These are phyloP conservation scores for Neofusicoccum cordaticola DNA, from an alignment of 2,329 filamentous ascomycete species.

Conservation along the genomic window DNA sequence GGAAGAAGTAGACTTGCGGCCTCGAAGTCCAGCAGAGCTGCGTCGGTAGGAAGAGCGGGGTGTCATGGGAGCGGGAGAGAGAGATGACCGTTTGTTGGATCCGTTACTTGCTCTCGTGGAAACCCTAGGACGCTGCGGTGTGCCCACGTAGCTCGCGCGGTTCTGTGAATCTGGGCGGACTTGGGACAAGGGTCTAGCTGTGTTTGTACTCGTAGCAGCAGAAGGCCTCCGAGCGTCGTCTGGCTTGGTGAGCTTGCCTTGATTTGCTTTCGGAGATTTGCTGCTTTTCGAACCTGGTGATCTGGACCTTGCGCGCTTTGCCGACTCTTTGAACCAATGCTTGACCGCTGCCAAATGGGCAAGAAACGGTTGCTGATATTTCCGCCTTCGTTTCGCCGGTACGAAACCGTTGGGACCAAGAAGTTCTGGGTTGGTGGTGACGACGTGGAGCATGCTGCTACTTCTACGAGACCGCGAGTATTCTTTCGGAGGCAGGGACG, in stretches of 20 bases:
- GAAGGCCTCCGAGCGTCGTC: constrained; percentile 31
- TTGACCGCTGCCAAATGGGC: constrained; percentile 67
- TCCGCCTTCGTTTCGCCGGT: constrained; percentile 53
- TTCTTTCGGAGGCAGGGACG: constrained; percentile 84
- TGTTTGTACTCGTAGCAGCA: constrained; percentile 27
- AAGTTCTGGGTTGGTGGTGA: constrained; percentile 66
- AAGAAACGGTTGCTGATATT: constrained; percentile 62
- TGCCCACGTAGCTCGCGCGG: constrained; percentile 31
- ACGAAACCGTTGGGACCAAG: constrained; percentile 56
- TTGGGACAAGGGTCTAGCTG: constrained; percentile 31
- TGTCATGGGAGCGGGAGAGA: constrained; percentile 84
- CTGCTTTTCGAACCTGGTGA: constrained; percentile 21
- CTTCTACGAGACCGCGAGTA: constrained; percentile 63
- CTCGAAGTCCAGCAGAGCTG: constrained; percentile 77
- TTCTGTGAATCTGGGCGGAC: constrained; percentile 38
- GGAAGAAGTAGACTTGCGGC: constrained; percentile 92
- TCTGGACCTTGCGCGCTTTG: constrained; percentile 52
- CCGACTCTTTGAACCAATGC: constrained; percentile 69
- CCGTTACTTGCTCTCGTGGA: constrained; percentile 41
- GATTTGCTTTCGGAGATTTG: constrained; percentile 25
- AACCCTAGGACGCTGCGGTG: constrained; percentile 41
- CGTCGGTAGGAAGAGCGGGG: constrained; percentile 83
- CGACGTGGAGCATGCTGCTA: constrained; percentile 82
- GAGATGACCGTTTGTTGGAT: constrained; percentile 61
- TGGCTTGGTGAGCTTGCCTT: constrained; percentile 32